Evolutionary conservation across 2,329 filamentous ascomycete genomes (phyloP), one percentile per base, ranked within the genome.

Genomic region (Erysiphe pulchra): DNA sequence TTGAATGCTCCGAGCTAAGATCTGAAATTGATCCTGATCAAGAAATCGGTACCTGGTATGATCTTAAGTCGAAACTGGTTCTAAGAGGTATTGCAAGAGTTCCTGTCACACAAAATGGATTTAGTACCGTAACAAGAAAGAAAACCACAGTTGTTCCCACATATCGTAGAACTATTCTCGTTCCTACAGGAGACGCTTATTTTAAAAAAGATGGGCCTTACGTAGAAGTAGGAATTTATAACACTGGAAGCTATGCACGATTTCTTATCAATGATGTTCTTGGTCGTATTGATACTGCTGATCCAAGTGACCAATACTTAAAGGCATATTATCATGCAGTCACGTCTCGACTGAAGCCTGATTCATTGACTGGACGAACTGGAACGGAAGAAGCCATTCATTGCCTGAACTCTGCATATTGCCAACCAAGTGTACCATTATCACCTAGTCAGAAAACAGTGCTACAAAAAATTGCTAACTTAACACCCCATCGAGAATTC

Each of bases 351-450:
- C 52, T 66, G 0, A 33, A 78, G 0, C 66, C 70, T 0, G 77
- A 80, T 52, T 57, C 62, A 0, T 61, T 80, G 0, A 79, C 74
- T 0, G 59, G 64, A 0, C 62, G 65, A 0, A 79, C 73, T 0
- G 77, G 77, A 0, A 67, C 65, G 0, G 75, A 80, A 52, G 73
- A 78, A 55, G 67, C 72, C 0, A 48, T 74, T 0, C 56, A 63
- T 1, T 64, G 62, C 30, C 57, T 79, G 0, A 52, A 56, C 2
- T 70, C 71, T 0, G 70, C 66, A 0, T 56, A 58, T 1, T 68
- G 65, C 32, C 54, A 57, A 31, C 55, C 55, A 2, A 55, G 50
- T 51, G 43, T 38, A 1, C 52, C 55, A 1, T 20, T 57, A 6
- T 45, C 30, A 0, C 5, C n/a, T 1, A 33, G 41, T 17, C 16